phyloP scores from a whole-genome alignment of 2,329 filamentous ascomycete species.

The Falciphora oryzae region DNA sequence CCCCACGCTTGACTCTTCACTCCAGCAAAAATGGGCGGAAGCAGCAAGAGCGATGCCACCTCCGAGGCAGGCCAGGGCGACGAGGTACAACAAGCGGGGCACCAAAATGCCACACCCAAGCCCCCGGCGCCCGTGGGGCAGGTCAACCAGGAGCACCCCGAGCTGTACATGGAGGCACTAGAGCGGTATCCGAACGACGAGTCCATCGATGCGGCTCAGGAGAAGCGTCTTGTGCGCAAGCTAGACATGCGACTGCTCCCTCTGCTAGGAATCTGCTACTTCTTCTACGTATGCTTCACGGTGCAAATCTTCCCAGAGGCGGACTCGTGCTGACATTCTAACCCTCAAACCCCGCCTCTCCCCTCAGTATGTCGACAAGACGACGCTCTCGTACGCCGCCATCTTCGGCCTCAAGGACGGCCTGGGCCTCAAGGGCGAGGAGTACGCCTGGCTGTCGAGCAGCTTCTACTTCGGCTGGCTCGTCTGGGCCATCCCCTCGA shows the following conservation, averaged over 20 bases:
- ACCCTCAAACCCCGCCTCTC: background rate
- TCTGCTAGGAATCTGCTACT: conserved; percentile 33
- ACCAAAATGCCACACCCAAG: background rate
- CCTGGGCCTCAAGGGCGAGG: conserved; percentile 46
- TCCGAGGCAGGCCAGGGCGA: background rate
- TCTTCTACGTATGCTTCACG: conserved; percentile 29
- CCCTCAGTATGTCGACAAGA: conserved; percentile 32
- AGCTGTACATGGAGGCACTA: conserved; percentile 31
- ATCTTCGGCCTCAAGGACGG: conserved; percentile 59
- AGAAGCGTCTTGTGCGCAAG: conserved; percentile 30
- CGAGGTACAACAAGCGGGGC: background rate
- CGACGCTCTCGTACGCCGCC: conserved; percentile 56
- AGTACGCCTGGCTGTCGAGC: conserved; percentile 51
- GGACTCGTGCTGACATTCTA: background rate
- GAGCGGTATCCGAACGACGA: conserved; percentile 31
- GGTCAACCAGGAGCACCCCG: conserved; percentile 20
- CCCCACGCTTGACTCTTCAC: background rate
- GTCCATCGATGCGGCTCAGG: conserved; percentile 27
- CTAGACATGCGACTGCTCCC: conserved; percentile 32
- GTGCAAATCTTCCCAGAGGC: too few species aligned
- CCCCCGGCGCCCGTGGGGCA: background rate
- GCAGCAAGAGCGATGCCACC: background rate
- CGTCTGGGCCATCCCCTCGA: conserved; percentile 22
- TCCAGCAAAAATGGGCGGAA: background rate
- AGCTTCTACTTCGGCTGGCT: conserved; percentile 48